These are phyloP conservation scores for Rhodofomes roseus DNA, from an alignment of 1,284 basidiomycete genomes.

Conservation along the genomic window DNA sequence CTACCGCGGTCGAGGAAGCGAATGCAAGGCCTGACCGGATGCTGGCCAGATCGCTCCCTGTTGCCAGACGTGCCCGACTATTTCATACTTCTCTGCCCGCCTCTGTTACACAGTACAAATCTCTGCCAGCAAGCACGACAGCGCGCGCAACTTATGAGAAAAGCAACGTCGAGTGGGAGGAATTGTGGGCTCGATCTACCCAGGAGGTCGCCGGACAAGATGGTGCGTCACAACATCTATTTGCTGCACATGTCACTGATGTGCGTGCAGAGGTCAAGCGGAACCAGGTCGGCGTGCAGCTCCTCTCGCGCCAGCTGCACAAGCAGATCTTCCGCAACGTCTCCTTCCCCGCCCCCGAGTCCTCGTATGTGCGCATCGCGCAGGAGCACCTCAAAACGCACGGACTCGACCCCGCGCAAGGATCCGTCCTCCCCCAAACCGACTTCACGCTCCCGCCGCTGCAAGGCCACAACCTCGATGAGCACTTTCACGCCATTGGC, in stretches of 20 bases:
- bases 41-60: conserved; percentile 5
- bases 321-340: conserved; percentile 80
- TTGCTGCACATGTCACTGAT: not conserved
- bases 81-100: conserved; percentile 15
- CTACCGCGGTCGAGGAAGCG: not conserved
- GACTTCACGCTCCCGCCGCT: conserved; percentile 82
- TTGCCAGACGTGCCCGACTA: conserved; percentile 11
- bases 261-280: conserved; percentile 47
- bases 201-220: not conserved
- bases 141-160: not conserved
- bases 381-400: conserved; percentile 78
- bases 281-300: conserved; percentile 90
- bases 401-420: conserved; percentile 76
- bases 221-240: not conserved
- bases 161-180: not conserved
- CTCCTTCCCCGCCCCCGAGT: conserved; percentile 60
- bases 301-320: conserved; percentile 80
- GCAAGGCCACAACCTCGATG: conserved; percentile 79
- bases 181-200: not conserved
- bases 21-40: conserved; percentile 2
- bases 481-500: conserved; percentile 90
- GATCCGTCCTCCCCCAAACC: conserved; percentile 77
- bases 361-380: conserved; percentile 70
- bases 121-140: conserved; percentile 3
- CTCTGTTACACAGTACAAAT: conserved; percentile 15